Conservation (phyloP, 257 asterid species). For the Solanum ossicruentum region DNA sequence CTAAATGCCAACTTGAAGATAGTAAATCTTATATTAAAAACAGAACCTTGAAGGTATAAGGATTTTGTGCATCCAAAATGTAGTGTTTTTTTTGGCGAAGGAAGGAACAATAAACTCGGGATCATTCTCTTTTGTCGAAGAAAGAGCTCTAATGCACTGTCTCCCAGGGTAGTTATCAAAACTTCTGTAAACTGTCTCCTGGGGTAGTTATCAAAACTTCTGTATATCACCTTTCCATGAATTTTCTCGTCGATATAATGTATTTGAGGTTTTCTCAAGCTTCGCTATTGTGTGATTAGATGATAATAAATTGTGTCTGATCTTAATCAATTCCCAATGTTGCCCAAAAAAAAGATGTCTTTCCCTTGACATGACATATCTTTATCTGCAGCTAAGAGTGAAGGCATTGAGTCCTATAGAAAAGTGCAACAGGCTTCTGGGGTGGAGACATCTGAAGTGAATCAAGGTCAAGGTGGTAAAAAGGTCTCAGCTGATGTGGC, state of each 20-base stretch:
- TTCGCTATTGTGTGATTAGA: background rate
- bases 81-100: background rate
- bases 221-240: background rate
- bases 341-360: background rate
- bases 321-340: background rate
- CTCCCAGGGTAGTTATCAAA: background rate
- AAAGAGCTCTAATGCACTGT: background rate
- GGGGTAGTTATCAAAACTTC: background rate
- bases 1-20: background rate
- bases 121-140: background rate
- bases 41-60: background rate
- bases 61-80: background rate
- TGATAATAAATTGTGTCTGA: background rate
- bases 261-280: background rate
- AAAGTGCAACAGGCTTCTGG: constrained; percentile 5
- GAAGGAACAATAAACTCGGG: background rate
- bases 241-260: background rate
- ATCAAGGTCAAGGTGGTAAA: background rate
- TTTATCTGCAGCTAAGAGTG: constrained; percentile 13
- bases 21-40: background rate
- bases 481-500: background rate
- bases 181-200: background rate
- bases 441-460: background rate
- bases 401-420: constrained; percentile 5
- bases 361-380: background rate